phyloP scores from a whole-genome alignment of 768 basidiomycete species.

The Phylloporus scabripes region DNA sequence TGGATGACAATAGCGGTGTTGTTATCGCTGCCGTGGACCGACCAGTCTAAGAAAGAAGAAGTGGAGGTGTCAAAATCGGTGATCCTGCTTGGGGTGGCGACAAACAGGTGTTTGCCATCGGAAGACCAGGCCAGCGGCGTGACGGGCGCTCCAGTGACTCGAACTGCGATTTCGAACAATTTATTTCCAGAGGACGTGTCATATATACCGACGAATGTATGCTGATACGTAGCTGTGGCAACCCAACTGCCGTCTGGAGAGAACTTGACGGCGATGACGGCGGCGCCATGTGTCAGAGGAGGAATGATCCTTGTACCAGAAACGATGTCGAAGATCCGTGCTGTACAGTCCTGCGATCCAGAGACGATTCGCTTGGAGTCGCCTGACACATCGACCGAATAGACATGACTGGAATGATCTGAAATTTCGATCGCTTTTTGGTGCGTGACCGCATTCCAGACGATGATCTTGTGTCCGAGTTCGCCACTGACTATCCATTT shows the following conservation, averaged over 20 bases:
- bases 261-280: neutral
- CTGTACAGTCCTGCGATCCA: neutral
- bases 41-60: neutral
- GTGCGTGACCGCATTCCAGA: neutral
- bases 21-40: neutral
- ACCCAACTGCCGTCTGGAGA: neutral
- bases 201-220: neutral
- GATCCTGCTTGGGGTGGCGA: neutral
- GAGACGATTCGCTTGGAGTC: neutral
- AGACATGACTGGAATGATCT: neutral
- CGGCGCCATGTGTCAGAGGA: neutral
- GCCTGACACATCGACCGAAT: neutral
- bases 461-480: neutral
- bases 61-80: neutral
- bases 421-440: neutral
- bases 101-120: neutral
- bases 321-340: neutral
- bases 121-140: neutral
- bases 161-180: neutral
- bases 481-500: conserved; percentile 1
- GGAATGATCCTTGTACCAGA: neutral
- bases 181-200: neutral
- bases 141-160: neutral
- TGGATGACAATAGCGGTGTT: neutral
- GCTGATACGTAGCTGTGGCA: neutral